Conservation (phyloP, 2,329 filamentous ascomycete genomes). For the Macrophomina pseudophaseolina region DNA sequence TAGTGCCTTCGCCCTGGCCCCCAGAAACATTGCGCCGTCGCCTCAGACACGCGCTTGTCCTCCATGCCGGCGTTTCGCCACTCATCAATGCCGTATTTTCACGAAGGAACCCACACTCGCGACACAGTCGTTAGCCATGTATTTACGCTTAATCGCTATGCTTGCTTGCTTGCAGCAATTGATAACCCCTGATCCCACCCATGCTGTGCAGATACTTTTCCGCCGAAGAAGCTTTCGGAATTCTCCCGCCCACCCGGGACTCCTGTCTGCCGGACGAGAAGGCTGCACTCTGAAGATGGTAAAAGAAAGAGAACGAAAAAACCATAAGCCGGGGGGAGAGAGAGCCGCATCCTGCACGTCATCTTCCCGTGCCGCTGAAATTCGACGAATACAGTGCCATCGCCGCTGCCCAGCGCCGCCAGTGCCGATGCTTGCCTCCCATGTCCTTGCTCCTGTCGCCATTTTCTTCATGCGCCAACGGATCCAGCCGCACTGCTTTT, state of each 20-base stretch:
- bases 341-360: conserved; percentile 14
- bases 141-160: conserved; percentile 11
- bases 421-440: background rate
- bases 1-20: background rate
- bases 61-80: too few relatives aligned
- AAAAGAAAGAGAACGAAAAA: conserved; percentile 7
- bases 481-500: background rate
- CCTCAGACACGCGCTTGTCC: too few relatives aligned
- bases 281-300: background rate
- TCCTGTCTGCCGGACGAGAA: background rate
- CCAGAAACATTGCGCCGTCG: background rate
- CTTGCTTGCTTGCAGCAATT: background rate
- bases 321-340: background rate
- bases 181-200: conserved; percentile 2
- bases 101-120: background rate
- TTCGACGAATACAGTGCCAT: background rate
- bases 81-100: too few relatives aligned
- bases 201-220: conserved; percentile 7
- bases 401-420: background rate
- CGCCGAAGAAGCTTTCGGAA: conserved; percentile 5
- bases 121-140: background rate
- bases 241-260: background rate
- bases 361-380: conserved; percentile 13
- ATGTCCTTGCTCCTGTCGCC: background rate
- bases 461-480: background rate